Percentiles rank a stretch among this genome's conserved stretches.
Evolutionary conservation across 108 stramenopile genomes (phyloP).

Genomic region (Parietichytrium sp.): DNA sequence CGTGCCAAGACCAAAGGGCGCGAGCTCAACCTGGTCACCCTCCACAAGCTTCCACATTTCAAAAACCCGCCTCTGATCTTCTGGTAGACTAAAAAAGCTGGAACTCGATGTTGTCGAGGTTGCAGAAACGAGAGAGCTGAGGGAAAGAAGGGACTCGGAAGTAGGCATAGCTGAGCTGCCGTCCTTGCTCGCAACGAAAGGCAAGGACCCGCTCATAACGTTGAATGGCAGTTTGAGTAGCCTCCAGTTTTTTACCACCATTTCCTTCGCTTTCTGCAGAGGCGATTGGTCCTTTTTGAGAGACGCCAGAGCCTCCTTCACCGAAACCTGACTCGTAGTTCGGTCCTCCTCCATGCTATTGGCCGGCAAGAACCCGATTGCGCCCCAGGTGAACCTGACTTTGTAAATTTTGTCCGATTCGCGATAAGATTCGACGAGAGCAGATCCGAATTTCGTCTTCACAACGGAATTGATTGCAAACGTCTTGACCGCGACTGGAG

Average conservation of each 20-base stretch:
- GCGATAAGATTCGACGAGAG: neutral
- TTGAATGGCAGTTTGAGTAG: slow-evolving; percentile 2
- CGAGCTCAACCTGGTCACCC: slow-evolving; percentile 21
- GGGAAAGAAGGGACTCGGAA: neutral
- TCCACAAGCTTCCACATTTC: neutral
- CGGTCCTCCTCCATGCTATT: neutral
- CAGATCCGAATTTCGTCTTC: neutral
- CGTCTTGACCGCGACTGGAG: no score
- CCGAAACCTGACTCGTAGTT: neutral
- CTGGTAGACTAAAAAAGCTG: neutral
- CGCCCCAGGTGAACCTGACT: no score
- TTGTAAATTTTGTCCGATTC: no score
- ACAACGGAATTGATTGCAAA: neutral
- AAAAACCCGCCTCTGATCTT: no score
- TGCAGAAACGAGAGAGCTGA: slow-evolving; percentile 32
- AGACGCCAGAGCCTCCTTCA: neutral
- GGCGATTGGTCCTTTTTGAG: neutral
- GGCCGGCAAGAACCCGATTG: no score
- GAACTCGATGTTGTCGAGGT: neutral
- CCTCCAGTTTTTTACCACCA: slow-evolving; percentile 4
- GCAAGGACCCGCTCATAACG: neutral
- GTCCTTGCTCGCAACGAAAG: neutral
- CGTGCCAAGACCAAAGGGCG: slow-evolving; percentile 2
- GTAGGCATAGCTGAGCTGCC: neutral
- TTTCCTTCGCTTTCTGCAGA: slow-evolving; percentile 4